Evolutionary conservation across 2,329 filamentous ascomycete genomes (phyloP).

Genomic region (Fusarium musae): DNA sequence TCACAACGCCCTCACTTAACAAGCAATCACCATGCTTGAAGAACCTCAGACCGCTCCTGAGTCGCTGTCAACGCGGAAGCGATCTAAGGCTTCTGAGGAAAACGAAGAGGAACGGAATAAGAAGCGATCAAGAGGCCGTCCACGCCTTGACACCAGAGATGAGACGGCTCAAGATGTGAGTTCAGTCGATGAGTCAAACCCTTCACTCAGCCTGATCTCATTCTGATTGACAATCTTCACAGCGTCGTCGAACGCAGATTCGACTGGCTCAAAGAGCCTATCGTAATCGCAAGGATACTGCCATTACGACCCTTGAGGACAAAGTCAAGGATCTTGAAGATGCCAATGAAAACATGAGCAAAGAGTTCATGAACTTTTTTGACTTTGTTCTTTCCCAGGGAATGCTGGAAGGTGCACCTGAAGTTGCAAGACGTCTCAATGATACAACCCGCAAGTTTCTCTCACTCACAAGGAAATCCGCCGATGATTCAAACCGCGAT

Average conservation of each 20-base stretch:
- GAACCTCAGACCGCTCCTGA: not conserved
- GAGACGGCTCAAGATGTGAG: slow-evolving; percentile 82
- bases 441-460: slow-evolving; percentile 68
- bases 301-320: slow-evolving; percentile 77
- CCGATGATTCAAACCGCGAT: slow-evolving; percentile 45
- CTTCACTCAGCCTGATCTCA: not conserved
- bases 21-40: slow-evolving; percentile 15
- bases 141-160: slow-evolving; percentile 79
- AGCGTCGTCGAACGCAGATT: slow-evolving; percentile 88
- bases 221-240: slow-evolving; percentile 38
- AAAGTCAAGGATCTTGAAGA: slow-evolving; percentile 75
- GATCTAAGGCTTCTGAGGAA: slow-evolving; percentile 37
- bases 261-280: slow-evolving; percentile 88
- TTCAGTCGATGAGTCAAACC: not conserved
- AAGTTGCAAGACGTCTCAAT: slow-evolving; percentile 67
- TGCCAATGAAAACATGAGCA: slow-evolving; percentile 79
- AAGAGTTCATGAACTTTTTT: slow-evolving; percentile 74
- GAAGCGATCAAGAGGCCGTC: slow-evolving; percentile 76
- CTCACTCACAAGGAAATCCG: slow-evolving; percentile 60
- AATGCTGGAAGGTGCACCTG: slow-evolving; percentile 66
- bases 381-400: slow-evolving; percentile 68
- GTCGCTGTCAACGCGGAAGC: slow-evolving; percentile 35
- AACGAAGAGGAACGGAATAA: slow-evolving; percentile 57
- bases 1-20: not conserved
- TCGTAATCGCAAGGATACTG: slow-evolving; percentile 83